Conservation (phyloP, 371 early-diverging fungal species). For the Gilbertella persicaria region DNA sequence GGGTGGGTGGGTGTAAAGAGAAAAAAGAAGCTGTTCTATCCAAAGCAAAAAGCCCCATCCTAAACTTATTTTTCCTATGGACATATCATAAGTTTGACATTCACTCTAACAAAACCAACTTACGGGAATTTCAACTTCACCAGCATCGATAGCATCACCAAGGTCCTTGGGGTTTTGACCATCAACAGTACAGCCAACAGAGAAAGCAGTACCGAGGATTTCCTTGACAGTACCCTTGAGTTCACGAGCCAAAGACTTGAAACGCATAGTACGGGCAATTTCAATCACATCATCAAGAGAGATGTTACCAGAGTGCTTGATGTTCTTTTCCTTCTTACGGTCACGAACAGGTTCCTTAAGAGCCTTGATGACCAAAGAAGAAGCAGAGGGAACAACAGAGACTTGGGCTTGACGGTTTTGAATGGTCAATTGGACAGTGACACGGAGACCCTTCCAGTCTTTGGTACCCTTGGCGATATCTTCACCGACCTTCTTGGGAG, state of each 20-base stretch:
- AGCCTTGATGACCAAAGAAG: conserved; percentile 95
- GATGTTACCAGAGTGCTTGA: conserved; percentile 91
- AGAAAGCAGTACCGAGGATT: conserved; percentile 95
- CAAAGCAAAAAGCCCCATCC: no score
- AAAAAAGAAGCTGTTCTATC: no score
- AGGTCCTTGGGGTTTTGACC: conserved; percentile 28
- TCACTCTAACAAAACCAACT: conserved; percentile 9
- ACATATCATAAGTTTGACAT: neutral
- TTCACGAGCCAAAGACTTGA: conserved; percentile 81
- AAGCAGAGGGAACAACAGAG: conserved; percentile 93
- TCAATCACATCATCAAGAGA: conserved; percentile 88
- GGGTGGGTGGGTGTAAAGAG: no score
- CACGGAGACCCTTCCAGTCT: conserved; percentile 97
- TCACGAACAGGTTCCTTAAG: conserved; percentile 98
- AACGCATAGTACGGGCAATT: conserved; percentile 91
- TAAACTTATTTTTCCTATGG: neutral
- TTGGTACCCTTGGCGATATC: conserved; percentile 97
- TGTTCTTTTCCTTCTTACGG: conserved; percentile 99
- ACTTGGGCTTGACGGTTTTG: conserved; percentile 98
- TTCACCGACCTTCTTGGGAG: conserved; percentile 99
- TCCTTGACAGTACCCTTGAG: conserved; percentile 94
- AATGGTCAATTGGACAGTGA: conserved; percentile 95
- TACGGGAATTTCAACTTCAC: conserved; percentile 81
- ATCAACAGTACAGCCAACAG: conserved; percentile 88
- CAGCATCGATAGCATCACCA: conserved; percentile 37